Conservation (phyloP, 345 rosid species). For the Citrus maxima region DNA sequence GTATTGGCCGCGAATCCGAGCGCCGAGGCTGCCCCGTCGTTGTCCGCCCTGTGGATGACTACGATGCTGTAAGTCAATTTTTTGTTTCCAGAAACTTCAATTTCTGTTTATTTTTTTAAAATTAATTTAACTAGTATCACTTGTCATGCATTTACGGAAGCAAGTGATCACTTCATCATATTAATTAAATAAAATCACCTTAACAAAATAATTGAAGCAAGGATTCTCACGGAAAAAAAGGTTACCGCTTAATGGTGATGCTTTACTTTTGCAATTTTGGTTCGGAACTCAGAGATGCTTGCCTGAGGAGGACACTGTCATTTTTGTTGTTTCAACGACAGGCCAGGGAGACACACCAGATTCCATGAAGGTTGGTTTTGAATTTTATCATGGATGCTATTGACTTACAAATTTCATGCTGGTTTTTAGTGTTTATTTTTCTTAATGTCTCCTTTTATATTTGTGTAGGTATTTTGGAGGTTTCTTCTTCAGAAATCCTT, state of each 20-base stretch:
- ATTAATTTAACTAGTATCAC: no score
- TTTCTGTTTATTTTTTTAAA: neutral
- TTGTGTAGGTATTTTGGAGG: constrained; percentile 75
- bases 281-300: constrained; percentile 52
- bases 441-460: constrained; percentile 7
- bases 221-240: neutral
- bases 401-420: neutral
- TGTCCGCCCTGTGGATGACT: constrained; percentile 57
- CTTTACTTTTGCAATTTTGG: neutral
- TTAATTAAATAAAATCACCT: no score
- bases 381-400: neutral
- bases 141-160: no score
- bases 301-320: constrained; percentile 47
- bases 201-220: no score
- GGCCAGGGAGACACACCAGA: constrained; percentile 98
- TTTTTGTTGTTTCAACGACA: constrained; percentile 90
- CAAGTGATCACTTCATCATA: no score
- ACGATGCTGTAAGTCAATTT: constrained; percentile 45
- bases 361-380: constrained; percentile 59
- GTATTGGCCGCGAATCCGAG: constrained; percentile 75
- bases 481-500: constrained; percentile 72
- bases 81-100: neutral
- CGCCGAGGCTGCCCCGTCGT: constrained; percentile 55
- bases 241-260: neutral
- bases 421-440: constrained; percentile 2